These are phyloP conservation scores for Berkeleyomyces rouxiae DNA, from an alignment of 2,329 filamentous ascomycete species.

Conservation along the genomic window DNA sequence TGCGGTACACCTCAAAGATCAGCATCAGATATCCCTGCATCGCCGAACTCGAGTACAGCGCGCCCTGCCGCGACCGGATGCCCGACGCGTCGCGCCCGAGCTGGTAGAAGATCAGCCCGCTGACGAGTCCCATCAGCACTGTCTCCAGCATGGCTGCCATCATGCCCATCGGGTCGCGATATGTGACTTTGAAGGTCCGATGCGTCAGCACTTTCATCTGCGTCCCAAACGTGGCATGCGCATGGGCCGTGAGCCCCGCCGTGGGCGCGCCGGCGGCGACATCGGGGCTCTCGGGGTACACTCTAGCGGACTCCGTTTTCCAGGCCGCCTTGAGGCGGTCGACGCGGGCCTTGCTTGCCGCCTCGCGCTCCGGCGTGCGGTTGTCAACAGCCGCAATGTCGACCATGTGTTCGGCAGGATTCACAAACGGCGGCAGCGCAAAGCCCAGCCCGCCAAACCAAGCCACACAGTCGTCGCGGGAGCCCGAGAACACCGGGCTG, in stretches of 20 bases:
- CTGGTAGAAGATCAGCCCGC: conserved; percentile 55
- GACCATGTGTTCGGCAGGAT: conserved; percentile 61
- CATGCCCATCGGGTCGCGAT: conserved; percentile 64
- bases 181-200: conserved; percentile 53
- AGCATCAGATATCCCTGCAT: conserved; percentile 64
- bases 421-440: conserved; percentile 52
- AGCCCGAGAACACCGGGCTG: conserved; percentile 50
- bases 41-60: conserved; percentile 53
- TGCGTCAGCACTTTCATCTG: conserved; percentile 51
- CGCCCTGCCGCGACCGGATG: conserved; percentile 57
- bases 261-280: neutral
- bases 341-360: conserved; percentile 40
- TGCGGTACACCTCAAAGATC: conserved; percentile 57
- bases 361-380: conserved; percentile 48
- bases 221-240: conserved; percentile 39
- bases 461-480: conserved; percentile 36
- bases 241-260: conserved; percentile 16
- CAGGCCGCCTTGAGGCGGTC: conserved; percentile 44
- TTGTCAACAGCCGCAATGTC: conserved; percentile 61
- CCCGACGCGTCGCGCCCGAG: conserved; percentile 50
- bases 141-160: conserved; percentile 53
- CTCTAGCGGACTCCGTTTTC: conserved; percentile 23
- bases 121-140: conserved; percentile 51
- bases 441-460: conserved; percentile 49
- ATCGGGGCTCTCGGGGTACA: conserved; percentile 4